These are phyloP conservation scores for Willaertia magna DNA, from an alignment of 208 protist species.

Conservation along the genomic window DNA sequence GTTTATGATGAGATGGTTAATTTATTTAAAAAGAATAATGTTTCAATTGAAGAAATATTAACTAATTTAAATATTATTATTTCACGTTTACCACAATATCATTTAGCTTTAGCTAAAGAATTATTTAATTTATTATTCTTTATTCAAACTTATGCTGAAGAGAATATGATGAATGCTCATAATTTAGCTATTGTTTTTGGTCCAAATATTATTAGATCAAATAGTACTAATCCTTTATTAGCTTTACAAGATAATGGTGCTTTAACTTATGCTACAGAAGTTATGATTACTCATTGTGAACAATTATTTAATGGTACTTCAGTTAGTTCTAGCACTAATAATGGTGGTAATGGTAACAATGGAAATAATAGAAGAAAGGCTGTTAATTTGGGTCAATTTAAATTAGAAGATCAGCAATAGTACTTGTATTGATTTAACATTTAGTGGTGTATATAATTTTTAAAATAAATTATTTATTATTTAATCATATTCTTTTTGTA, in stretches of 20 bases:
- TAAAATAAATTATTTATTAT: too few relatives aligned
- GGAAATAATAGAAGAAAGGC: too few relatives aligned
- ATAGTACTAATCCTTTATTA: background rate
- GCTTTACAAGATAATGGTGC: background rate
- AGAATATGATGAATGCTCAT: background rate
- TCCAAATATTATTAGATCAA: constrained; percentile 6
- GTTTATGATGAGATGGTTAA: background rate
- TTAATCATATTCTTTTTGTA: too few relatives aligned
- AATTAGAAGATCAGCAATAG: too few relatives aligned
- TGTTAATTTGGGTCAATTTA: too few relatives aligned
- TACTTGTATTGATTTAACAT: too few relatives aligned
- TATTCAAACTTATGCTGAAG: background rate
- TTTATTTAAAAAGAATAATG: background rate
- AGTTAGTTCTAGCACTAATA: too few relatives aligned
- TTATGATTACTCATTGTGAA: background rate
- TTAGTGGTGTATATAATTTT: too few relatives aligned
- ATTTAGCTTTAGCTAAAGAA: background rate
- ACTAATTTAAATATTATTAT: background rate
- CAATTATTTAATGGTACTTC: background rate
- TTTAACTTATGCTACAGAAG: background rate
- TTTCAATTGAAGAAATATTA: background rate
- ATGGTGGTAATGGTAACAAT: too few relatives aligned
- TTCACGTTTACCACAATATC: background rate
- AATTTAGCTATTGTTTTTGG: constrained; percentile 10
- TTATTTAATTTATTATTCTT: background rate